phyloP scores from a whole-genome alignment of 805 yeast genomes.

The Cyberlindnera mycetangii region DNA sequence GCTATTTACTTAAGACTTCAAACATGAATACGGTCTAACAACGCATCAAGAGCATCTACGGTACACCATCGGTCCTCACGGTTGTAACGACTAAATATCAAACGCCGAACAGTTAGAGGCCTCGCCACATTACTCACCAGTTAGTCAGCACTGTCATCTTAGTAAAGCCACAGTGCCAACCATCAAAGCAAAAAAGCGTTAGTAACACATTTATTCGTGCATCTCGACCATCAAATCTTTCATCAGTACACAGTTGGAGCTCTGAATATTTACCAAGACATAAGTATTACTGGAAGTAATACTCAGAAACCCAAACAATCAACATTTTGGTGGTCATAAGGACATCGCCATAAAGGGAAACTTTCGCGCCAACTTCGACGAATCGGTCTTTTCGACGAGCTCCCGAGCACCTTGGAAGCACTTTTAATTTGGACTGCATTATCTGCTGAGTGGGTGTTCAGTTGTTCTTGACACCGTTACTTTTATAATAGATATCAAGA shows the following conservation, averaged over 20 bases:
- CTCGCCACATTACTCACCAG: background rate
- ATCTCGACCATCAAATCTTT: background rate
- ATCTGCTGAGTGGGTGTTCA: too few species aligned
- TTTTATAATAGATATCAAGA: too few species aligned
- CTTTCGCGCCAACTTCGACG: constrained; percentile 9
- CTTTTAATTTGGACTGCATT: background rate
- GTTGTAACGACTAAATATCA: too few species aligned
- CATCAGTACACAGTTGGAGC: background rate
- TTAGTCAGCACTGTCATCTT: constrained; percentile 5
- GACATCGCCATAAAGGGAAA: constrained; percentile 10
- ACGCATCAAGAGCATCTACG: too few species aligned
- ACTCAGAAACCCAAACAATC: too few species aligned
- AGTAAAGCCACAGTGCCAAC: constrained; percentile 1
- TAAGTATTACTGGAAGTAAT: too few species aligned
- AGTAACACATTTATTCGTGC: background rate
- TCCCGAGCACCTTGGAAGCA: background rate
- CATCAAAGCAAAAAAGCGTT: background rate
- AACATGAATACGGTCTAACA: too few species aligned
- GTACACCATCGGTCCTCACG: too few species aligned
- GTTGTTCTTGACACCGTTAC: background rate
- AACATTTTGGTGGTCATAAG: too few species aligned
- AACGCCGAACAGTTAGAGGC: too few species aligned
- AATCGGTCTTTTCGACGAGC: background rate
- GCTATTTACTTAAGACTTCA: too few species aligned
- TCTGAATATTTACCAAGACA: too few species aligned